Evolutionary conservation across 2,329 filamentous ascomycete genomes (phyloP).

Genomic region (Colletotrichum euphorbiae): DNA sequence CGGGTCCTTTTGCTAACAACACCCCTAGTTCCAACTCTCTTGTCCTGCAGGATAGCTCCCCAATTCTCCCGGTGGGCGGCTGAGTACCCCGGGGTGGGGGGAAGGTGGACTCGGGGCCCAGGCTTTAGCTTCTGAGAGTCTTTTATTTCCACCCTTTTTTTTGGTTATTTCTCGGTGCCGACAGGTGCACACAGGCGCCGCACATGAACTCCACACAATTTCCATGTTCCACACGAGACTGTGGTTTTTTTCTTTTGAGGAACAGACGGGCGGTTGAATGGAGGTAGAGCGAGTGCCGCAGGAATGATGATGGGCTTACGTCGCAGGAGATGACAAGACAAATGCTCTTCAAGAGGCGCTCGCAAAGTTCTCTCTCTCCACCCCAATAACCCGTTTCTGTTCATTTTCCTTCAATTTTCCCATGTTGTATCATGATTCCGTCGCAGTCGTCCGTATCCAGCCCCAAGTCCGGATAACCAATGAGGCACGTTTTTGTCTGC

Average conservation of each 20-base stretch:
- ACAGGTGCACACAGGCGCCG: too few species aligned
- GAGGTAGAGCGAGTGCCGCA: background rate
- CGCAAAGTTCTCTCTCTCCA: background rate
- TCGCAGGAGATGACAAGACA: background rate
- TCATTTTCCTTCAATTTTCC: background rate
- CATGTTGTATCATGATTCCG: background rate
- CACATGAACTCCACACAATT: too few species aligned
- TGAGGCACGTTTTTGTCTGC: background rate
- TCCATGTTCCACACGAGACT: too few species aligned
- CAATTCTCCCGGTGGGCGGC: slow-evolving; percentile 32
- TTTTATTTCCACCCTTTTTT: background rate
- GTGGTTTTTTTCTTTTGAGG: background rate
- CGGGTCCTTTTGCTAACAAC: slow-evolving; percentile 1
- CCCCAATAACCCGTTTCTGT: background rate
- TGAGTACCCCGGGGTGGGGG: slow-evolving; percentile 35
- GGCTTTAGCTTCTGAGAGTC: background rate
- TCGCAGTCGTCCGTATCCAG: too few species aligned
- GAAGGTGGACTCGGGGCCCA: slow-evolving; percentile 5
- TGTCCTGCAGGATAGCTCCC: slow-evolving; percentile 33
- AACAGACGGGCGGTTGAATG: background rate
- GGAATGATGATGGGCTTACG: background rate
- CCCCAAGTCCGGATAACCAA: too few species aligned
- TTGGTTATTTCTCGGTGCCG: background rate
- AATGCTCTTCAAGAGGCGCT: background rate
- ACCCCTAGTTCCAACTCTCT: slow-evolving; percentile 27